Evolutionary conservation across 2,329 filamentous ascomycete genomes (phyloP).

Genomic region (Fusarium buxicola): DNA sequence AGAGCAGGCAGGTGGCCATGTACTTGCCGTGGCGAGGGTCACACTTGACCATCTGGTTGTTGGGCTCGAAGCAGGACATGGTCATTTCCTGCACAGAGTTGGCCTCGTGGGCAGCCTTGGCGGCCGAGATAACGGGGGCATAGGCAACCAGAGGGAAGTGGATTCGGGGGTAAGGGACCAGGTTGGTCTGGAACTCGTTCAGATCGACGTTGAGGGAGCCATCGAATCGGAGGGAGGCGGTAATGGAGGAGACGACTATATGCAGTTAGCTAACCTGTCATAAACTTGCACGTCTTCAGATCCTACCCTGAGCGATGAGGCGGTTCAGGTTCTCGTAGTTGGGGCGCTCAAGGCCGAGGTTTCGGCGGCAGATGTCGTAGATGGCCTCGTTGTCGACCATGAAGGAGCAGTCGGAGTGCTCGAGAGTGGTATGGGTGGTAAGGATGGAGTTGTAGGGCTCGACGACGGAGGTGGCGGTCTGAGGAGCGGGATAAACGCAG

Average conservation of each 20-base stretch:
- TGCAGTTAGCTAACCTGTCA: slow-evolving; percentile 36
- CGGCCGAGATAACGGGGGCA: slow-evolving; percentile 90
- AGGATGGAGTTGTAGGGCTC: slow-evolving; percentile 99
- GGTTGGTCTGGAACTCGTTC: slow-evolving; percentile 99
- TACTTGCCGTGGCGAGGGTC: slow-evolving; percentile 99
- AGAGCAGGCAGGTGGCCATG: slow-evolving; percentile 98
- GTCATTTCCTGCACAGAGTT: slow-evolving; percentile 99
- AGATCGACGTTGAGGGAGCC: slow-evolving; percentile 99
- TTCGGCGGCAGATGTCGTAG: slow-evolving; percentile 98
- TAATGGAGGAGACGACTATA: slow-evolving; percentile 96
- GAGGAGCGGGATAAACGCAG: slow-evolving; percentile 97
- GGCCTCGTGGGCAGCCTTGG: slow-evolving; percentile 97
- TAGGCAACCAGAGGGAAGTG: slow-evolving; percentile 99
- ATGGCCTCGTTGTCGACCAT: slow-evolving; percentile 99
- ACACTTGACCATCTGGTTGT: slow-evolving; percentile 99
- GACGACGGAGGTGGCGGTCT: slow-evolving; percentile 96
- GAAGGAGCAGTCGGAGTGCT: slow-evolving; percentile 99
- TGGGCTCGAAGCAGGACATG: slow-evolving; percentile 98
- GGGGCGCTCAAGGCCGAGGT: slow-evolving; percentile 95
- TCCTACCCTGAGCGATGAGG: slow-evolving; percentile 90
- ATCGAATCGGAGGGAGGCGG: slow-evolving; percentile 97
- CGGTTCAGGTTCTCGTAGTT: slow-evolving; percentile 99
- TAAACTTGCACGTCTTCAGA: neutral
- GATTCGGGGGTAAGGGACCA: slow-evolving; percentile 98
- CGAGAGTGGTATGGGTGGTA: slow-evolving; percentile 97